phyloP scores from a whole-genome alignment of 139 green algal species.

The Micractinium conductrix region DNA sequence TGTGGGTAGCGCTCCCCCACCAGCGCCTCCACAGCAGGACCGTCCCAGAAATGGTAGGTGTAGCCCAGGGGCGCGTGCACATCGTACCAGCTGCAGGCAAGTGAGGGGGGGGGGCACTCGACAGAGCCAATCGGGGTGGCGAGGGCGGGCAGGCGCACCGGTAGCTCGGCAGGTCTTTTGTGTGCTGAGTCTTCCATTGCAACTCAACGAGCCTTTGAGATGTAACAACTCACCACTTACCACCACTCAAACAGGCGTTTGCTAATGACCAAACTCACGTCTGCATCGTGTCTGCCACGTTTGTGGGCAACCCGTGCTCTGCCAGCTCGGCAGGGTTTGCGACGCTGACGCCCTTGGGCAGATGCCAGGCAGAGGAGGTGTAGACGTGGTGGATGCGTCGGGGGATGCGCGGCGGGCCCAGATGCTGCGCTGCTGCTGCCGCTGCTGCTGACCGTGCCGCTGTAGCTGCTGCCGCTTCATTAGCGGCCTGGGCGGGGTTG shows the following conservation, averaged over 20 bases:
- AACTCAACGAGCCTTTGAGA: too few species aligned
- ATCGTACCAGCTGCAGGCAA: not conserved
- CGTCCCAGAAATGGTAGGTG: not conserved
- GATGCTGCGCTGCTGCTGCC: too few species aligned
- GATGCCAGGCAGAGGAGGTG: not conserved
- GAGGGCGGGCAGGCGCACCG: too few species aligned
- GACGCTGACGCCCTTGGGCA: not conserved
- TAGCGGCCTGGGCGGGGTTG: too few species aligned
- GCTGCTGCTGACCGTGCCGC: too few species aligned
- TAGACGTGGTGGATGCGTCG: not conserved
- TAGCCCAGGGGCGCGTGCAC: not conserved
- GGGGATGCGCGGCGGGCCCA: not conserved
- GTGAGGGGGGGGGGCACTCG: too few species aligned
- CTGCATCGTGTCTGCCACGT: not conserved
- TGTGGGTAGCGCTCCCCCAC: not conserved
- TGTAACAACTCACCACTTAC: too few species aligned
- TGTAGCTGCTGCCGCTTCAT: too few species aligned
- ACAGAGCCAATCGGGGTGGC: not conserved
- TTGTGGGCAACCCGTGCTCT: not conserved
- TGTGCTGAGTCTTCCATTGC: too few species aligned
- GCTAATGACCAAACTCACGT: not conserved
- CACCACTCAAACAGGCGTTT: too few species aligned
- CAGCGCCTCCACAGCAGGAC: not conserved
- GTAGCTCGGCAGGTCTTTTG: too few species aligned
- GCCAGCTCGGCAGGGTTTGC: not conserved